These are phyloP conservation scores for Hirsutella thompsonii DNA, from an alignment of 2,329 filamentous ascomycete species.

Conservation along the genomic window DNA sequence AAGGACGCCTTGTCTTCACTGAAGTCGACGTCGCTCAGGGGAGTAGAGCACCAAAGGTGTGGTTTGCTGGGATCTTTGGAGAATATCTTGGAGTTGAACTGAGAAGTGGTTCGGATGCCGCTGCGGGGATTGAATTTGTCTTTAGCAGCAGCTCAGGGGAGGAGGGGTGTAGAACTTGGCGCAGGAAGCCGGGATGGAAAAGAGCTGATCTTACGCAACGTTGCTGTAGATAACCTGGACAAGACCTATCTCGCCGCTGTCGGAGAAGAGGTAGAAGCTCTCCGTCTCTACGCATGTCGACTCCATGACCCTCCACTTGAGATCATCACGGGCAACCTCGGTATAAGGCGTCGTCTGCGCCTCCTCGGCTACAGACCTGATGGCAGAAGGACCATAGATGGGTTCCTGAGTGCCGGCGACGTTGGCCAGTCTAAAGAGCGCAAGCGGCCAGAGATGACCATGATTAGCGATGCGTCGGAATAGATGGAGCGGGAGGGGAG, in stretches of 20 bases:
- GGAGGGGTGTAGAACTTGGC: background rate
- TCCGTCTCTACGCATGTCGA: slow-evolving; percentile 89
- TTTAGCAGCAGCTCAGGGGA: background rate
- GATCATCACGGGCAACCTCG: slow-evolving; percentile 61
- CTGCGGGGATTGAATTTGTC: slow-evolving; percentile 29
- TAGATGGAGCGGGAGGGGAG: slow-evolving; percentile 1
- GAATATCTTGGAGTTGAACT: slow-evolving; percentile 93
- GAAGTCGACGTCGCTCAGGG: slow-evolving; percentile 68
- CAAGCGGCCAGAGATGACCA: slow-evolving; percentile 1
- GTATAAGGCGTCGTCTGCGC: slow-evolving; percentile 67
- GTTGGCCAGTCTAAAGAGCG: slow-evolving; percentile 44
- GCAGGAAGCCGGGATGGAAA: background rate
- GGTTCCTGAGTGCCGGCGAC: slow-evolving; percentile 94
- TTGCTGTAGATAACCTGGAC: slow-evolving; percentile 96
- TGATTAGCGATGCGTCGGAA: slow-evolving; percentile 5
- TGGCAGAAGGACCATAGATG: slow-evolving; percentile 81
- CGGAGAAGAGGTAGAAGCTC: slow-evolving; percentile 79
- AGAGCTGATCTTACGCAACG: slow-evolving; percentile 74
- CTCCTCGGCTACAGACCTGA: slow-evolving; percentile 76
- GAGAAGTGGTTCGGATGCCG: slow-evolving; percentile 77
- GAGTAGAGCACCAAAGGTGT: slow-evolving; percentile 73
- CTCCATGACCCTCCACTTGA: slow-evolving; percentile 73
- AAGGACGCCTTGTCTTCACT: slow-evolving; percentile 74
- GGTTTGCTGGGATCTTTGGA: slow-evolving; percentile 59
- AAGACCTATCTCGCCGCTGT: slow-evolving; percentile 64